Evolutionary conservation across 2,329 filamentous ascomycete genomes (phyloP), one percentile per base, ranked within the genome.

Genomic region (Phaeosphaeria sp.): DNA sequence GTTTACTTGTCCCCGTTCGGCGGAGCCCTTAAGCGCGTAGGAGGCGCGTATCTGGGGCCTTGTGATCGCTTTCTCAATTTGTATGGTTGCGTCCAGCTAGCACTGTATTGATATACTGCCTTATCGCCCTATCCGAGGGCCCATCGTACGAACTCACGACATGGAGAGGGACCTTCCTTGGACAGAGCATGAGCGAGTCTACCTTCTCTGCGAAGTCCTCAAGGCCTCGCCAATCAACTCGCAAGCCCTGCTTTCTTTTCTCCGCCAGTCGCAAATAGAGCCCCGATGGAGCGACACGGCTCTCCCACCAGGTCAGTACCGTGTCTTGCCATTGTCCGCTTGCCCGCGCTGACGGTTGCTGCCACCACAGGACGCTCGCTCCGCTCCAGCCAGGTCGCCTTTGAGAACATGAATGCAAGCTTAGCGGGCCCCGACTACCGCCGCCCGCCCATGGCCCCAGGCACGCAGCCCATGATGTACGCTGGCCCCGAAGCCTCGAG

Each of bases 201-300:
- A 79, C 66, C 71, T 85, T 55, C 78, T 85, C 62, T 79, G 82
- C 65, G 83, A 85, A 68, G 80, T 83, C 61, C 75, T 85, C 64
- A 85, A 83, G 69, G 76, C 75, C 43, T 77, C 78, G 55, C 73
- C 76, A 44, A 74, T 83, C 54, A 74, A 79, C 43, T 78, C 80
- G 48, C 74, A 77, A 60, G 71, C 76, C 45, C 73, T 83, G 55
- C 76, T 80, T 61, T 71, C 78, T 55, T 71, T 81, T 61, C 77
- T 84, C 61, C 74, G 76, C 59, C 77, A 80, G 51, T 65, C 71
- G 56, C 76, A 77, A 61, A 73, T 81, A 60, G 74, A 77, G 63
- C 81, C 81, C 55, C 74, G 74, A 65, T 85, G 82, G 82, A 77
- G 77, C 52, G 77, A 84, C 53, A 81, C 81, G 62, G 74, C 81